Evolutionary conservation across 805 yeast species (phyloP).

Genomic region (Torulaspora microellipsoides): DNA sequence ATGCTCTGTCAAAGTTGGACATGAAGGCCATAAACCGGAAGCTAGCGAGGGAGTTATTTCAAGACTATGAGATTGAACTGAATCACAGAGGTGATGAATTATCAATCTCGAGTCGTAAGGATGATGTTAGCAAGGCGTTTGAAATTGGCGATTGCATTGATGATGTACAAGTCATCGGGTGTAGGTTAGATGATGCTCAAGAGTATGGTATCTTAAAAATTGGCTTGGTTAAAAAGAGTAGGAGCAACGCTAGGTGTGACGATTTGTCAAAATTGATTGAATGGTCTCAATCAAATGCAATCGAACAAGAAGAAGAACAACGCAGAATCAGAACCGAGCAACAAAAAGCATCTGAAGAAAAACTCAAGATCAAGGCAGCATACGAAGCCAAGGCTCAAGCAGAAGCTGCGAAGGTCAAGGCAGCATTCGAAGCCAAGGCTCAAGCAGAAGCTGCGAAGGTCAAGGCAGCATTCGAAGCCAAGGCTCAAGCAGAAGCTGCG

Average conservation of each 20-base stretch:
- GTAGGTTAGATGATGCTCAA: slow-evolving; percentile 19
- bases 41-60: slow-evolving; percentile 25
- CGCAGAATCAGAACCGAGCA: neutral
- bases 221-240: slow-evolving; percentile 7
- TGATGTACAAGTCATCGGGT: slow-evolving; percentile 23
- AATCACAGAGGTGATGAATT: slow-evolving; percentile 25
- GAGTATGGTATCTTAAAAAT: slow-evolving; percentile 19
- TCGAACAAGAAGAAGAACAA: slow-evolving; percentile 2
- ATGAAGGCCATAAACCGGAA: slow-evolving; percentile 16
- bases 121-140: slow-evolving; percentile 19
- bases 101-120: slow-evolving; percentile 20
- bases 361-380: neutral
- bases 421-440: too few species aligned
- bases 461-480: too few species aligned
- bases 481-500: too few species aligned
- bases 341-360: neutral
- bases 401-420: neutral
- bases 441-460: slow-evolving; percentile 1
- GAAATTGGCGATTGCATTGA: slow-evolving; percentile 19
- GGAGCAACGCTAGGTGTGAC: neutral
- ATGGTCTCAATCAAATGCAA: slow-evolving; percentile 13
- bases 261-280: slow-evolving; percentile 11
- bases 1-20: slow-evolving; percentile 22
- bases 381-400: slow-evolving; percentile 3
- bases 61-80: slow-evolving; percentile 29